These are phyloP conservation scores for Ricinus communis DNA, from an alignment of 345 rosid genomes.

Conservation along the genomic window DNA sequence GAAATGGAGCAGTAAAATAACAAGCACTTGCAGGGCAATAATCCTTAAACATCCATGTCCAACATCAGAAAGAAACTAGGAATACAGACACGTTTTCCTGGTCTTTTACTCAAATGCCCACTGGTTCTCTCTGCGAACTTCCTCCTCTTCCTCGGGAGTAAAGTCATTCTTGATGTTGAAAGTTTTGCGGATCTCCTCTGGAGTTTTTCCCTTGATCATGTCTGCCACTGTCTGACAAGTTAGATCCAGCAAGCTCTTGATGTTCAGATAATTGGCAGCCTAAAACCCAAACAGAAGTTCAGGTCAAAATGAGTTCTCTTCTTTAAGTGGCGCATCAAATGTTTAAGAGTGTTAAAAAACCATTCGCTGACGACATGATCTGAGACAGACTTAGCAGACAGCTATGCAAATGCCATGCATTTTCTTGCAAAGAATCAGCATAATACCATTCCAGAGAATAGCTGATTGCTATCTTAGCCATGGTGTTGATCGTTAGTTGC, in stretches of 20 bases:
- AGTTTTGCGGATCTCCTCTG: slow-evolving; percentile 24
- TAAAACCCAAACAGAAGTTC: background rate
- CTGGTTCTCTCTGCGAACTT: slow-evolving; percentile 32
- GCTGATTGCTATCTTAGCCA: background rate
- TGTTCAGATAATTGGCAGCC: slow-evolving; percentile 32
- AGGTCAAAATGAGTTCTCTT: background rate
- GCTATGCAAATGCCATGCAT: background rate
- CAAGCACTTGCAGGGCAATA: background rate
- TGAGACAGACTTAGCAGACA: background rate
- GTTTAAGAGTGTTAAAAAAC: too few relatives aligned
- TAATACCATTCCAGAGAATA: background rate
- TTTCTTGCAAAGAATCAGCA: background rate
- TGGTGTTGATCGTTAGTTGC: background rate
- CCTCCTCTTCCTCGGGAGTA: slow-evolving; percentile 26
- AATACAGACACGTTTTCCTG: background rate
- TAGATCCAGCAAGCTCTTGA: slow-evolving; percentile 26
- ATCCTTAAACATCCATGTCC: background rate
- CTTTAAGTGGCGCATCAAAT: background rate
- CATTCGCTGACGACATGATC: too few relatives aligned
- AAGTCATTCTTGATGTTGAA: slow-evolving; percentile 30
- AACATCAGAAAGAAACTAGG: background rate
- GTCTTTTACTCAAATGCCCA: slow-evolving; percentile 28
- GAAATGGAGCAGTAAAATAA: background rate
- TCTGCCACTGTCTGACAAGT: slow-evolving; percentile 30
- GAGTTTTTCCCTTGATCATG: slow-evolving; percentile 23